These are phyloP conservation scores for Sporothrix phasma DNA, from an alignment of 2,329 filamentous ascomycete genomes.

Conservation along the genomic window DNA sequence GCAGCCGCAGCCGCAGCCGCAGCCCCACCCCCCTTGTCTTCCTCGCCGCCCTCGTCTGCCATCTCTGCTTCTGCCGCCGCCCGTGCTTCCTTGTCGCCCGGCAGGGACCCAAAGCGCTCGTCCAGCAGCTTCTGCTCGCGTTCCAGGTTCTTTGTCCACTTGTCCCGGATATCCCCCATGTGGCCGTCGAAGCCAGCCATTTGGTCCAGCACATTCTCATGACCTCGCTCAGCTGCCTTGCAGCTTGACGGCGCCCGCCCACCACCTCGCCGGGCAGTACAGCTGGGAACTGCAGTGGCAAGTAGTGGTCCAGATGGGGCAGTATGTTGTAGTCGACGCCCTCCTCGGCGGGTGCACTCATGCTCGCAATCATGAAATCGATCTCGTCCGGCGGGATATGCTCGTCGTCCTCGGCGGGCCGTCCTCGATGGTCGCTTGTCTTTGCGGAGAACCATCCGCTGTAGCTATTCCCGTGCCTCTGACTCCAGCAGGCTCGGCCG, in stretches of 20 bases:
- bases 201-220: slow-evolving; percentile 19
- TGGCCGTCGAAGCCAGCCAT: slow-evolving; percentile 21
- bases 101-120: slow-evolving; percentile 14
- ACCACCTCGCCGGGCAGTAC: neutral
- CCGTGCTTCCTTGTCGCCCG: neutral
- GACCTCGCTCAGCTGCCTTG: slow-evolving; percentile 19
- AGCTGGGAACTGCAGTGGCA: slow-evolving; percentile 11
- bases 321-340: slow-evolving; percentile 22
- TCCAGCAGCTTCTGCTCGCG: slow-evolving; percentile 22
- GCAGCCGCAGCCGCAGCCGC: no score
- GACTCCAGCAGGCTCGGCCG: neutral
- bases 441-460: no score
- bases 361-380: slow-evolving; percentile 23
- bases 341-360: slow-evolving; percentile 20
- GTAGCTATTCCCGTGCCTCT: neutral
- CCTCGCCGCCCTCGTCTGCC: neutral
- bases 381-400: slow-evolving; percentile 20
- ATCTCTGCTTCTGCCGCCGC: neutral
- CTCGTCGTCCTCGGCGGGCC: neutral
- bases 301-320: slow-evolving; percentile 5
- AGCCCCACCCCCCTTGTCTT: no score
- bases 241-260: slow-evolving; percentile 9
- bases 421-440: neutral
- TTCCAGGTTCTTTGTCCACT: slow-evolving; percentile 20
- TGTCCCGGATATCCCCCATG: slow-evolving; percentile 19